Base-by-base conservation (phyloP, 148 eudicot species). In the Pouteria glomerata region DNA sequence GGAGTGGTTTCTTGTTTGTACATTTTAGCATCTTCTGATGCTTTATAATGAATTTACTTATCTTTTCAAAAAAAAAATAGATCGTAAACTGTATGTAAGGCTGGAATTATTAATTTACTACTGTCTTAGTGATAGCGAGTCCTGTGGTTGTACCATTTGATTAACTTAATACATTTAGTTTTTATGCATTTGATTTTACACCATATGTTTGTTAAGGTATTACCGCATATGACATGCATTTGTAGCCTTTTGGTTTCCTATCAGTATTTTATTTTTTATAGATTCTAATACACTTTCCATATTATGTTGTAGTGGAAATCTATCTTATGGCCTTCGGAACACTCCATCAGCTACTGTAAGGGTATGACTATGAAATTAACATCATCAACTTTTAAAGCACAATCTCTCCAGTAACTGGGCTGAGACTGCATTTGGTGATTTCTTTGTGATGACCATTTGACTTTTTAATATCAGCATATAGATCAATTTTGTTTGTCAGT, bases 281-380 rank as follows among this genome's bases (percentile, higher is more conserved):
- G 8, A 21, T 35, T n/a, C 34, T 18, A 45, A 27, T 6, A 26
- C 48, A 39, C 41, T 69, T 11, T 73, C 14, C 62, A 61, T 57
- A 37, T 77, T 45, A 39, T 71, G 24, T 71, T 78, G 78, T 87
- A 95, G 99, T 80, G 97, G 96, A 64, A 86, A 87, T 78, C 8
- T 76, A 59, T 84, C 99, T 39, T 87, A 82, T 81, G 99, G 99
- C 69, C 96, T 95, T 62, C 91, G 97, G 41, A 90, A 88, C 71
- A 88, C 97, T 66, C 77, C 86, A 23, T 86, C 92, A 70, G 96
- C 97, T 55, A 88, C 88, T 70, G 73, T 89, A 45, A 77, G 67
- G 96, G 99, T 92, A 81, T 74, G 82, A 55, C 62, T 11, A 42
- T 75, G 50, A 79, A 74, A 50, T 42, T 50, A 44, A 1, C n/a